Evolutionary conservation across 495 filamentous ascomycete species (phyloP), one percentile per base, ranked within the genome.

Genomic region (Penicillium canescens): DNA sequence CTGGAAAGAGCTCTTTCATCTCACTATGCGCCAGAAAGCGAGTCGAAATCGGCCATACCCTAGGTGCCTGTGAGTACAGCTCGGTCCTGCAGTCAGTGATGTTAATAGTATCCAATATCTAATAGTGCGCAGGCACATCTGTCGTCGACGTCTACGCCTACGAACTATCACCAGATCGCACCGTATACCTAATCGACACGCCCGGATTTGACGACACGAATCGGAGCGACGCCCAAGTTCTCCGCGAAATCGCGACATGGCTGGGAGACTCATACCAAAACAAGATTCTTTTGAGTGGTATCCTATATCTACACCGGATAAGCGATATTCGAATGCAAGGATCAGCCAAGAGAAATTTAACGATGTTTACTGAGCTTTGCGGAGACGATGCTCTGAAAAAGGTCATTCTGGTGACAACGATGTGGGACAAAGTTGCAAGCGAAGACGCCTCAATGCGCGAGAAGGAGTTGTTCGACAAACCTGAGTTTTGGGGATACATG

Each of bases 241-340:
- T 79, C 7, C 46, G 50, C 12, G 63, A 74, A 12, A 66, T 80
- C 33, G 66, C 55, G 3, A 24, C 31, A 3, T 58, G 50, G 50
- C 24, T 58, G 9, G 26, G 14, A 21, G 26, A 21, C 8, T 43
- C 50, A 13, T 54, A 53, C 38, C 20, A 26, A n/a, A 50, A 43
- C 14, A 41, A 49, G 2, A 35, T 49, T 64, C 11, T 12, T n/a
- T 26, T 74, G 48, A 38, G 44, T 16, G 71, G 71, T 14, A 61
- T 73, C 20, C 43, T 71, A n/a, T 70, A 80, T 51, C 59, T 81
- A 0, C 79, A 82, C 47, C 59, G 64, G 4, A 83, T 81, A 48
- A 63, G 49, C 4, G 69, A 80, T 20, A 37, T 46, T 0, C 54
- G 74, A 0, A 65, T 81, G 57, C 16, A 55, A 24, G 73, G 74